phyloP scores from a whole-genome alignment of 441 rosid genomes.

The Daphne laureola region DNA sequence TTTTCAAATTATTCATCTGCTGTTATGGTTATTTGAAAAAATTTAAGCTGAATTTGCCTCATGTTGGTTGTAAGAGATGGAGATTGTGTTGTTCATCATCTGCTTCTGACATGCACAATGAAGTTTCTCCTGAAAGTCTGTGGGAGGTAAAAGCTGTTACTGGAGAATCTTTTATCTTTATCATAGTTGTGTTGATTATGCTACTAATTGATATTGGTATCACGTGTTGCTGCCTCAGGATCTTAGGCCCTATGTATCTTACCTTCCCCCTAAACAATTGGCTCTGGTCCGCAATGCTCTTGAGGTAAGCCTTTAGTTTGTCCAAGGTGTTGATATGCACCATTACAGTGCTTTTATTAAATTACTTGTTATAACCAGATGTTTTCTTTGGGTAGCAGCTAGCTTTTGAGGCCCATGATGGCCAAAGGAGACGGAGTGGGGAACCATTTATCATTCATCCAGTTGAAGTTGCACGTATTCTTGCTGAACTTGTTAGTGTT shows the following conservation, averaged over 20 bases:
- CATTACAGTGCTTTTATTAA: constrained; percentile 4
- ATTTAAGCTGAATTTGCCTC: constrained; percentile 32
- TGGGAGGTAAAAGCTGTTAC: constrained; percentile 71
- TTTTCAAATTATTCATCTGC: constrained; percentile 30
- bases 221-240: constrained; percentile 41
- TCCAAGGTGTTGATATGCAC: constrained; percentile 6
- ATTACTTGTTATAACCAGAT: constrained; percentile 18
- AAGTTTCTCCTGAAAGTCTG: constrained; percentile 64
- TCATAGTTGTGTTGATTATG: constrained; percentile 10
- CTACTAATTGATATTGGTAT: constrained; percentile 7
- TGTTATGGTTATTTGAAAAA: constrained; percentile 31
- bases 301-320: constrained; percentile 35
- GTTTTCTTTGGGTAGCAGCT: constrained; percentile 47
- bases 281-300: constrained; percentile 76
- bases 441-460: constrained; percentile 93
- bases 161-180: constrained; percentile 1
- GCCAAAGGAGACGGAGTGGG: constrained; percentile 90
- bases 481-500: constrained; percentile 89
- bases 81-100: constrained; percentile 38
- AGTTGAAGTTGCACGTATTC: constrained; percentile 87
- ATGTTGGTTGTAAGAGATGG: constrained; percentile 50
- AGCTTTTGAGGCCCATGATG: constrained; percentile 92
- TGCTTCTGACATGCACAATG: constrained; percentile 28
- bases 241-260: constrained; percentile 65
- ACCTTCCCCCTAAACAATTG: constrained; percentile 79